phyloP scores from a whole-genome alignment of 139 green algal species.

The Tetradesmus lagerheimii region DNA sequence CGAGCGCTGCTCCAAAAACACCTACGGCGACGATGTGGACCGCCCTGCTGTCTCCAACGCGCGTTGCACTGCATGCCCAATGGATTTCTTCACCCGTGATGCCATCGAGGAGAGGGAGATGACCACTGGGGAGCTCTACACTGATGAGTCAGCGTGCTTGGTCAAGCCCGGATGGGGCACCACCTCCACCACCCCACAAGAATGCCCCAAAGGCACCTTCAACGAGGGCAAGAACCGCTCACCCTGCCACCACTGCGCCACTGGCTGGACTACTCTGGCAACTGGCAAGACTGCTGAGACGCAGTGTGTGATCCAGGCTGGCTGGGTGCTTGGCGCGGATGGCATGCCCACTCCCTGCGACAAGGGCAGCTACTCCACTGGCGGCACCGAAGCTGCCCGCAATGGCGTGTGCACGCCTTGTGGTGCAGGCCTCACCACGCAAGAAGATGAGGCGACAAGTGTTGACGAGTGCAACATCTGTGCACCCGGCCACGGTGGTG shows the following conservation, averaged over 20 bases:
- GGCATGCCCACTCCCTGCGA: neutral
- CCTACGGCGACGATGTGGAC: neutral
- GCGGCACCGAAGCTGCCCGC: neutral
- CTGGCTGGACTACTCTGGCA: neutral
- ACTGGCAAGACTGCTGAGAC: neutral
- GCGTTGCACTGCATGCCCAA: neutral
- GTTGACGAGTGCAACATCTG: neutral
- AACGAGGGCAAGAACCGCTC: too few species aligned
- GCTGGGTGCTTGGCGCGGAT: neutral
- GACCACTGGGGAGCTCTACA: neutral
- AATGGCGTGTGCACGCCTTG: neutral
- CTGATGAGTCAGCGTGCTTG: neutral
- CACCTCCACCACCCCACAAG: too few species aligned
- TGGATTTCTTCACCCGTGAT: neutral
- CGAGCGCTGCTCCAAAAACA: neutral
- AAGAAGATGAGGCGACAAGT: neutral
- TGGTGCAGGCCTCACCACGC: neutral
- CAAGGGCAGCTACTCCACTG: neutral
- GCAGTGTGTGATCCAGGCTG: neutral
- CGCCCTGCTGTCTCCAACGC: neutral
- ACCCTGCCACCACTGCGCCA: neutral
- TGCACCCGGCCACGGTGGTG: neutral
- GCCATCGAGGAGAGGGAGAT: neutral
- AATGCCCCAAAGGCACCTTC: neutral
- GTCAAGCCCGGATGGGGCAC: neutral